Percentiles rank a stretch among this genome's conserved stretches.
phyloP scores from a whole-genome alignment of 1,139 yeast species.

The Arxiozyma heterogenica region DNA sequence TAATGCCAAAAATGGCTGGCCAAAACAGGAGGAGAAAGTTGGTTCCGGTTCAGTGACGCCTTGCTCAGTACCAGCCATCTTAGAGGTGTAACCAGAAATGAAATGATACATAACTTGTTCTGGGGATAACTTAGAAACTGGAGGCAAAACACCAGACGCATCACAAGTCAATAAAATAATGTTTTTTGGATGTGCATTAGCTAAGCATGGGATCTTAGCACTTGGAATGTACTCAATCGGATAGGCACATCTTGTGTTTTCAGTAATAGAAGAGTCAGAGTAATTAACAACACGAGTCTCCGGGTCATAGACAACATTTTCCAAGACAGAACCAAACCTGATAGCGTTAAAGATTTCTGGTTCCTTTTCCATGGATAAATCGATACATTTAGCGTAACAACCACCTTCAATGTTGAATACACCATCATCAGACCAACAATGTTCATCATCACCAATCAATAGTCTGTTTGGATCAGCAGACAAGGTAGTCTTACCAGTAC shows the following conservation, averaged over 20 bases:
- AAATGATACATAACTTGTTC: constrained; percentile 99
- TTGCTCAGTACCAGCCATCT: constrained; percentile 99
- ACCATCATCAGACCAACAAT: constrained; percentile 98
- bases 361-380: constrained; percentile 82
- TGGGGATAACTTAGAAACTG: constrained; percentile 86
- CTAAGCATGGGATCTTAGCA: constrained; percentile 90
- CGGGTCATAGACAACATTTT: constrained; percentile 85
- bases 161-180: constrained; percentile 92
- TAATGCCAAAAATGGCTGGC: constrained; percentile 96
- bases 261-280: constrained; percentile 73
- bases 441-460: constrained; percentile 97
- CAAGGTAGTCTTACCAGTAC: constrained; percentile 96
- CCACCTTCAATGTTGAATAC: constrained; percentile 99
- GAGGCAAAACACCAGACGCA: constrained; percentile 96
- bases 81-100: constrained; percentile 96
- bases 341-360: constrained; percentile 96
- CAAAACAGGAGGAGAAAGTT: constrained; percentile 96
- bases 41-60: constrained; percentile 99
- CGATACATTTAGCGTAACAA: constrained; percentile 96
- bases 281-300: constrained; percentile 77
- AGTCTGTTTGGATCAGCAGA: constrained; percentile 93
- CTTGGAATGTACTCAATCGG: constrained; percentile 96
- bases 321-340: constrained; percentile 87
- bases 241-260: constrained; percentile 97
- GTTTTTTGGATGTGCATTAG: constrained; percentile 85